These are phyloP conservation scores for Hyphodiscus hymeniophilus DNA, from an alignment of 495 filamentous ascomycete species.

Conservation along the genomic window DNA sequence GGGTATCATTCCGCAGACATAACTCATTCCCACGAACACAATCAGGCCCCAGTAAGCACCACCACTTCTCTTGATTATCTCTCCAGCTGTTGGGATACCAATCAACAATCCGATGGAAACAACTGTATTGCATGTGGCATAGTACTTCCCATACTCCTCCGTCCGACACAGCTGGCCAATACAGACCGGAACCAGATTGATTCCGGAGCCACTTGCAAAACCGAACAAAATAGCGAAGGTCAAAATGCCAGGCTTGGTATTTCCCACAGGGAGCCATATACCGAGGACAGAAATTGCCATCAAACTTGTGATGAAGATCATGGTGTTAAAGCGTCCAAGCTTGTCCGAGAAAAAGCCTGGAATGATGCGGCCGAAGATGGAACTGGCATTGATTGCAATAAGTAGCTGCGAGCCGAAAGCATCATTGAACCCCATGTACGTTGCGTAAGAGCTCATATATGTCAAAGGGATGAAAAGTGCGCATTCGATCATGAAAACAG, in stretches of 20 bases:
- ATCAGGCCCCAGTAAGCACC: neutral
- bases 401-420: constrained; percentile 54
- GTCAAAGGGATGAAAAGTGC: constrained; percentile 63
- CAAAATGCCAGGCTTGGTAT: constrained; percentile 49
- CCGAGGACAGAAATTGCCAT: constrained; percentile 55
- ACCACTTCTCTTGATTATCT: constrained; percentile 51
- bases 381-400: constrained; percentile 58
- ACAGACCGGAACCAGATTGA: constrained; percentile 46
- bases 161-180: constrained; percentile 61
- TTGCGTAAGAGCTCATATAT: constrained; percentile 55
- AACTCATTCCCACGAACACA: neutral
- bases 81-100: constrained; percentile 59
- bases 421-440: constrained; percentile 35
- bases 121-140: constrained; percentile 53
- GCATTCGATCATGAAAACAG: constrained; percentile 62
- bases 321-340: constrained; percentile 63
- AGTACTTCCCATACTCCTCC: constrained; percentile 58
- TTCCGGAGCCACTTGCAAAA: constrained; percentile 59
- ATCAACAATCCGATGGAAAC: constrained; percentile 55
- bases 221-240: constrained; percentile 58
- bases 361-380: constrained; percentile 60
- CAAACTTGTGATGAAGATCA: constrained; percentile 48
- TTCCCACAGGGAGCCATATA: constrained; percentile 52
- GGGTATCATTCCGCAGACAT: no score
- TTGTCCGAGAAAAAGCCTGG: constrained; percentile 63